These are phyloP conservation scores for Agaricus subrufescens DNA, from an alignment of 768 basidiomycete genomes.

Conservation along the genomic window DNA sequence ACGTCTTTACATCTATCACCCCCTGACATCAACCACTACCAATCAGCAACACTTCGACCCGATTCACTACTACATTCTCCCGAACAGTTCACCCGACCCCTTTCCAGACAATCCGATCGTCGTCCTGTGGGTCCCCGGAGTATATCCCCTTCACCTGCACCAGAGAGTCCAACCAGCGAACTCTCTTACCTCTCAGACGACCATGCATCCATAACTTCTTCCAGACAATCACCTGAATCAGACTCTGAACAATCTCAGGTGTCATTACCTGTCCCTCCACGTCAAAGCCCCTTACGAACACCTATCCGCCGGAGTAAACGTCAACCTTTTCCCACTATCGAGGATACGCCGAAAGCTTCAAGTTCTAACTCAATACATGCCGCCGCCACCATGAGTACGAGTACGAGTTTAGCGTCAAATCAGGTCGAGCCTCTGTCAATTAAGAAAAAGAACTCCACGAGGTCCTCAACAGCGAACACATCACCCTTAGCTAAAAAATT, in stretches of 20 bases:
- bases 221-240: conserved; percentile 7
- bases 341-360: conserved; percentile 46
- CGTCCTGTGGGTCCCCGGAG: conserved; percentile 72
- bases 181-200: conserved; percentile 45
- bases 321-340: conserved; percentile 56
- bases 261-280: conserved; percentile 20
- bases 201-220: conserved; percentile 16
- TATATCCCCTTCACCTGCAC: conserved; percentile 61
- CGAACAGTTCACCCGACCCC: conserved; percentile 28
- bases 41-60: conserved; percentile 43
- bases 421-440: conserved; percentile 74
- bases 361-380: conserved; percentile 9
- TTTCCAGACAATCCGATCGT: conserved; percentile 47
- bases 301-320: conserved; percentile 70
- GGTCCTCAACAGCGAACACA: conserved; percentile 33
- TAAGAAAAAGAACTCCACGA: conserved; percentile 75
- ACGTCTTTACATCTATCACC: conserved; percentile 48
- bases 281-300: conserved; percentile 27
- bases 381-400: conserved; percentile 15
- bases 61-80: conserved; percentile 35
- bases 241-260: conserved; percentile 11
- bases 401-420: conserved; percentile 24
- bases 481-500: conserved; percentile 32
- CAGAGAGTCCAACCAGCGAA: conserved; percentile 35
- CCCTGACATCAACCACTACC: conserved; percentile 33